Evolutionary conservation across 176 grass and related monocot genomes (phyloP).

Genomic region (Juncus effusus): DNA sequence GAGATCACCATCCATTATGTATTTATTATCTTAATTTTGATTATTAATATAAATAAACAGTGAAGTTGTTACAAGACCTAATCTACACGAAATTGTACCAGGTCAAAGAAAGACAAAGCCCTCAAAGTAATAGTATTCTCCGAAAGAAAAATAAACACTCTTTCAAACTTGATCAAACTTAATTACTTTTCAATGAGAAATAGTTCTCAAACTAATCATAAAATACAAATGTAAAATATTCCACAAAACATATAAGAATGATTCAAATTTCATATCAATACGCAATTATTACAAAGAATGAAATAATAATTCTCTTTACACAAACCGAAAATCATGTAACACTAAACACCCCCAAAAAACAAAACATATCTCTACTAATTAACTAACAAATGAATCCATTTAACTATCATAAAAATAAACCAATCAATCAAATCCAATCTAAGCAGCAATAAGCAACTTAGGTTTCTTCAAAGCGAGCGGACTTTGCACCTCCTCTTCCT

Average conservation of each 20-base stretch:
- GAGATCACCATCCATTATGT: conserved; percentile 9
- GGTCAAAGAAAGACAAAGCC: conserved; percentile 1
- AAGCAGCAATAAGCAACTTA: conserved; percentile 60
- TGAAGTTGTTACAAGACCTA: conserved; percentile 1
- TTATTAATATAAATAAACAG: not conserved
- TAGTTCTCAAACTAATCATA: not conserved
- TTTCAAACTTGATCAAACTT: not conserved
- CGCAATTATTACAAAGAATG: conserved; percentile 30
- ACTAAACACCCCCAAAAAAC: not conserved
- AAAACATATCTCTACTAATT: conserved; percentile 1
- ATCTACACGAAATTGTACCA: conserved; percentile 24
- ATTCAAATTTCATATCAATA: conserved; percentile 22
- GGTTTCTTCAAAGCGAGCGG: conserved; percentile 93
- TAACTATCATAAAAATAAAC: not conserved
- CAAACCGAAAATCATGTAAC: not conserved
- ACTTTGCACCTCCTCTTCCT: conserved; percentile 97
- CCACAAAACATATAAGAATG: no score
- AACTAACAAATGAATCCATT: not conserved
- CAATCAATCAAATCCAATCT: not conserved
- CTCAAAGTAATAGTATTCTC: not conserved
- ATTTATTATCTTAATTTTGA: conserved; percentile 11
- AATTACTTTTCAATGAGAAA: not conserved
- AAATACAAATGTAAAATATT: conserved; percentile 6
- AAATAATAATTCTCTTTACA: conserved; percentile 36
- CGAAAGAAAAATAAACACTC: not conserved